Evolutionary conservation across 2,329 filamentous ascomycete species (phyloP).

Genomic region (Lizonia empirigonia): DNA sequence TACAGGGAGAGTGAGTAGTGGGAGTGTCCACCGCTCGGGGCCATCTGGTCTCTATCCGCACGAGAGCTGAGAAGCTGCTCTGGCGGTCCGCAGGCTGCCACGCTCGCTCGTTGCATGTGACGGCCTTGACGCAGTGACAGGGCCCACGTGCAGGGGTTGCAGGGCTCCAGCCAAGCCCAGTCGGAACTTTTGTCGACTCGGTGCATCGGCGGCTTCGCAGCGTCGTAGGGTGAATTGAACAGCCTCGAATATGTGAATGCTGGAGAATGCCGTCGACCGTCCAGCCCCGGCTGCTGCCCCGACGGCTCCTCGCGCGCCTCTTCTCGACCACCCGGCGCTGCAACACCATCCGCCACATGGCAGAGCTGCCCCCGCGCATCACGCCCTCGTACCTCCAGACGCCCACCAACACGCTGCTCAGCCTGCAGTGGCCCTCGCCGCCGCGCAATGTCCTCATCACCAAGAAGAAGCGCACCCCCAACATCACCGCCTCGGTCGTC

Average conservation of each 20-base stretch:
- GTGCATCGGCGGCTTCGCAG: not conserved
- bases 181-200: conserved; percentile 1
- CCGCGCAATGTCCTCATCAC: conserved; percentile 72
- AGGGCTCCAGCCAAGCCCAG: conserved; percentile 10
- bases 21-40: no score
- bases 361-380: conserved; percentile 43
- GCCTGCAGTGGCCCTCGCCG: conserved; percentile 69
- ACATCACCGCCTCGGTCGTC: conserved; percentile 61
- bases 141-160: no score
- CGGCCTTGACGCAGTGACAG: not conserved
- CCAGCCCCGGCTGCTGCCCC: conserved; percentile 31
- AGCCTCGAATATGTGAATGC: not conserved
- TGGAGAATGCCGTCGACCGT: conserved; percentile 11
- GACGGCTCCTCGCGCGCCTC: conserved; percentile 22
- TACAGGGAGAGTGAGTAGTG: no score
- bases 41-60: conserved; percentile 10
- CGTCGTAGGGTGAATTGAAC: not conserved
- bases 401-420: conserved; percentile 64
- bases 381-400: conserved; percentile 57
- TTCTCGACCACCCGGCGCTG: conserved; percentile 37
- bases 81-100: conserved; percentile 25
- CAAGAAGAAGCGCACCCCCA: conserved; percentile 66
- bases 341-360: conserved; percentile 35
- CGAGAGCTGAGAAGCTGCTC: conserved; percentile 14
- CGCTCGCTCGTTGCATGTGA: conserved; percentile 12